These are phyloP conservation scores for Ceratobasidium sp. DNA, from an alignment of 1,284 basidiomycete genomes.

Conservation along the genomic window DNA sequence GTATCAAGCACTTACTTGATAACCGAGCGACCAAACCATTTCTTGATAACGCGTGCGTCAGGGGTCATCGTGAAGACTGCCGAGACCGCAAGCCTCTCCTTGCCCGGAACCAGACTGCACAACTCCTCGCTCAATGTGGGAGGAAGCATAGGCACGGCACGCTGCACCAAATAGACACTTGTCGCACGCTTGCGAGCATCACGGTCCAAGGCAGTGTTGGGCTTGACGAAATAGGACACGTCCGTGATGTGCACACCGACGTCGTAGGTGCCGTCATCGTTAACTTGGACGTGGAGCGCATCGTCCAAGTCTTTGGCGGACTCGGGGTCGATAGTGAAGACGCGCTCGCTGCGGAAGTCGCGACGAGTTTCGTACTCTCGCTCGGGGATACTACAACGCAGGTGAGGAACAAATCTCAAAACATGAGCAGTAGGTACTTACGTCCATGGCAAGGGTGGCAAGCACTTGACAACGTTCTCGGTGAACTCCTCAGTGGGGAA, in stretches of 20 bases:
- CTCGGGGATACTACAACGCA: conserved; percentile 80
- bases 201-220: conserved; percentile 95
- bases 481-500: conserved; percentile 95
- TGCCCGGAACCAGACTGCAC: conserved; percentile 89
- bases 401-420: not conserved
- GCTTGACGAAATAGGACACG: conserved; percentile 95
- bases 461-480: conserved; percentile 93
- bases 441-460: conserved; percentile 95
- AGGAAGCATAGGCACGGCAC: conserved; percentile 96
- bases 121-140: conserved; percentile 90
- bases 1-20: conserved; percentile 73
- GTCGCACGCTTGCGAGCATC: conserved; percentile 98
- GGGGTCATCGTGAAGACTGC: conserved; percentile 88
- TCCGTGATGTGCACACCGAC: conserved; percentile 97
- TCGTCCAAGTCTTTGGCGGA: conserved; percentile 95
- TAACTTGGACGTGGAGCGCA: conserved; percentile 88
- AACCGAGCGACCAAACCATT: conserved; percentile 93
- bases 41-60: conserved; percentile 85
- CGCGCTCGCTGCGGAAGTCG: conserved; percentile 85
- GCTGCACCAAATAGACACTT: conserved; percentile 95
- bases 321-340: conserved; percentile 95
- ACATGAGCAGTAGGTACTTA: conserved; percentile 61
- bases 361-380: conserved; percentile 88
- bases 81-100: conserved; percentile 92
- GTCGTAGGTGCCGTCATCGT: conserved; percentile 91